These are phyloP conservation scores for Lepidopterella palustris DNA, from an alignment of 495 filamentous ascomycete genomes.

Conservation along the genomic window DNA sequence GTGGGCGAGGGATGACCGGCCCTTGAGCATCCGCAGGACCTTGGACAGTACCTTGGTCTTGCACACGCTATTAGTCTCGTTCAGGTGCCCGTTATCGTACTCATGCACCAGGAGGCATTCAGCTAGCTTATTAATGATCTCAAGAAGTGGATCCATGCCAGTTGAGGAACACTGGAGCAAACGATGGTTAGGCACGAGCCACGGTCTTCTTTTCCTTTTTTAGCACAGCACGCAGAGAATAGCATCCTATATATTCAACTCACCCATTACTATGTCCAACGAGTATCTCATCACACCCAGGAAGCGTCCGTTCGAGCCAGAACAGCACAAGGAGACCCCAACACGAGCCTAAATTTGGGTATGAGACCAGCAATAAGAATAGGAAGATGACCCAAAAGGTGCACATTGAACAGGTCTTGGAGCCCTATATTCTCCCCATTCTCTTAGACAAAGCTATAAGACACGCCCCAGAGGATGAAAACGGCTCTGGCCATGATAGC, in stretches of 20 bases:
- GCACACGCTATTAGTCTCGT: too few species aligned
- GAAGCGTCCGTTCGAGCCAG: too few species aligned
- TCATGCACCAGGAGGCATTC: too few species aligned
- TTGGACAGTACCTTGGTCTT: too few species aligned
- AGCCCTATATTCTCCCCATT: background rate
- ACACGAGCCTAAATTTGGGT: background rate
- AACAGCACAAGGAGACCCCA: background rate
- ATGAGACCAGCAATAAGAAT: background rate
- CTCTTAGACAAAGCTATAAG: background rate
- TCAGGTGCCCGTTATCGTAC: too few species aligned
- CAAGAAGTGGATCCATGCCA: too few species aligned
- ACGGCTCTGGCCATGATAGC: too few species aligned
- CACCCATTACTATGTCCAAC: background rate
- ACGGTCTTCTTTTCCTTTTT: background rate
- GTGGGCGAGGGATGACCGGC: too few species aligned
- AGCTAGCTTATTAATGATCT: too few species aligned
- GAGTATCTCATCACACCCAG: background rate
- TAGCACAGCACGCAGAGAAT: background rate
- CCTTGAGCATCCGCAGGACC: too few species aligned
- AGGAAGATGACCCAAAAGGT: background rate
- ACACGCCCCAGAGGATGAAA: background rate
- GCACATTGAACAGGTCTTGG: background rate
- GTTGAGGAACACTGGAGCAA: too few species aligned
- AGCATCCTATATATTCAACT: background rate
- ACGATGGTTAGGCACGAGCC: too few species aligned